Percentiles rank a stretch among this genome's conserved stretches.
phyloP scores from a whole-genome alignment of 2,329 filamentous ascomycete genomes.

The Apiospora saccharicola region DNA sequence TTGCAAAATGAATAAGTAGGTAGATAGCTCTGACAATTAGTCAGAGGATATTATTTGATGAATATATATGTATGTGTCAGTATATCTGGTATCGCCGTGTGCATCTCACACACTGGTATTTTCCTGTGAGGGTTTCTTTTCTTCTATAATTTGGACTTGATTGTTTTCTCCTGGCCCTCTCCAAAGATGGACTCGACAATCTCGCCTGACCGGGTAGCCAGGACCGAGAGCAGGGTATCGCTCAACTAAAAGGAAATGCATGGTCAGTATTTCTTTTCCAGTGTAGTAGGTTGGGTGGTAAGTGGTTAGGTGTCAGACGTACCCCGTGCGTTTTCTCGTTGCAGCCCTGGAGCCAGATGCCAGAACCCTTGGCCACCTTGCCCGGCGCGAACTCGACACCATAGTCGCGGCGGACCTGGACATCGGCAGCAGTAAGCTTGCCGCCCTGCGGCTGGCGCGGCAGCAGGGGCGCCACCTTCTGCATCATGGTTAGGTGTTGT shows the following conservation, averaged over 20 bases:
- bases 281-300: background rate
- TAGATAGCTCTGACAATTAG: background rate
- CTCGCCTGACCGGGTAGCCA: constrained; percentile 78
- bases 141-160: constrained; percentile 3
- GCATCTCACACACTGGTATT: background rate
- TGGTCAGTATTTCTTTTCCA: background rate
- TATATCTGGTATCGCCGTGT: background rate
- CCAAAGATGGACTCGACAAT: constrained; percentile 80
- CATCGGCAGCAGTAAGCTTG: constrained; percentile 58
- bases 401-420: constrained; percentile 76
- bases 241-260: constrained; percentile 62
- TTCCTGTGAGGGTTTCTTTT: background rate
- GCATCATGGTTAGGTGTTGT: constrained; percentile 80
- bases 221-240: constrained; percentile 81
- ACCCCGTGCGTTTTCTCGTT: constrained; percentile 92
- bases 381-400: constrained; percentile 73
- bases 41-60: background rate
- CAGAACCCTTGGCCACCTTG: constrained; percentile 74
- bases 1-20: background rate
- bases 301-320: constrained; percentile 52
- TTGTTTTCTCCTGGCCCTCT: background rate
- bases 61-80: background rate
- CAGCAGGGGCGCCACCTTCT: constrained; percentile 70
- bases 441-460: constrained; percentile 50
- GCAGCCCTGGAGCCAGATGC: constrained; percentile 93